Evolutionary conservation across 805 yeast species (phyloP), one percentile per base, ranked within the genome.

Genomic region (Peterozyma xylosa): DNA sequence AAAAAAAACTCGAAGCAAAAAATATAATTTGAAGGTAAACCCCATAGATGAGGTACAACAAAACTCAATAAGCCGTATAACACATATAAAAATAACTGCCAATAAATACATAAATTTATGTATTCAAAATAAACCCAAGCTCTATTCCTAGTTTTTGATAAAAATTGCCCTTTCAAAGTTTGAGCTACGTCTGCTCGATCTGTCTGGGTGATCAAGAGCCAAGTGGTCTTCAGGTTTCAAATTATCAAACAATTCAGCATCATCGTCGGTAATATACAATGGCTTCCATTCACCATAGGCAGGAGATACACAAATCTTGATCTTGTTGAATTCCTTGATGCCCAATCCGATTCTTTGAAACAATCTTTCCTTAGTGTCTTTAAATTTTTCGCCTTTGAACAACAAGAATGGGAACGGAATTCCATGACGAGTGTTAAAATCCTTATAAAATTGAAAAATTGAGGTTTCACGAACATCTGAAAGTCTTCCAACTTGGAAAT

Each of bases 201-300:
- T 76, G 58, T 88, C 96, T 1, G 93, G 89, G 55, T 87, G 96
- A 57, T 93, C 96, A 57, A 93, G 67, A 27, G 90, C 95, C 42
- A 93, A 64, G 30, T 69, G 71, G 46, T 76, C 81, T 38, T 68
- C 68, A 9, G 68, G 66, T 14, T 67, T 61, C 46, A 81, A 57
- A 36, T 73, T 73, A 43, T 80, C 81, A 57, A 67, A 83, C 14
- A 89, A 63, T 5, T 73, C 67, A 37, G 75, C 50, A 7, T 73
- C 74, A 21, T 77, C 79, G 42, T 79, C 80, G 2, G 74, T 78
- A 38, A 73, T 61, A 45, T 77, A 71, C 52, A 67, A 59, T 48
- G 70, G 53, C 46, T 67, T 46, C 41, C 57, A 57, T 30, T 67
- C 69, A 9, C 65, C 61, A 16, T 54, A 54, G 3, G 54, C 59